These are phyloP conservation scores for Eimeria mitis DNA, from an alignment of 169 alveolate genomes.

Conservation along the genomic window DNA sequence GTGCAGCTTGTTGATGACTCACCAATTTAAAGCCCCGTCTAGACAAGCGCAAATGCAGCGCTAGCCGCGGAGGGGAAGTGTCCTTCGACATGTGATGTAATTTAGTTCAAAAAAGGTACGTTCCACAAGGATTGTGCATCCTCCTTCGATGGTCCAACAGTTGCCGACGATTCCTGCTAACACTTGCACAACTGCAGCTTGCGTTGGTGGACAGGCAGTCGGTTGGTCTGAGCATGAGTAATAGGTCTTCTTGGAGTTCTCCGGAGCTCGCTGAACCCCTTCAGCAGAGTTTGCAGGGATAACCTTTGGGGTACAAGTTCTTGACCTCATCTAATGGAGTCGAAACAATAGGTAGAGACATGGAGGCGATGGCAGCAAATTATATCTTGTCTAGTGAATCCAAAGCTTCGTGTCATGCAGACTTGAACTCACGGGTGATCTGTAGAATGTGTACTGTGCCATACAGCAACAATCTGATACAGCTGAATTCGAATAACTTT, in stretches of 20 bases:
- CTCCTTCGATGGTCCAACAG: not conserved
- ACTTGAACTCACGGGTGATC: not conserved
- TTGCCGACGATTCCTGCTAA: not conserved
- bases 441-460: not conserved
- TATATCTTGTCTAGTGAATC: not conserved
- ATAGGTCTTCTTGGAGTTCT: not conserved
- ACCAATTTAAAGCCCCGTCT: not conserved
- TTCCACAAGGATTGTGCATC: not conserved
- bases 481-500: not conserved
- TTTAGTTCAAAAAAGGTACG: too few species aligned
- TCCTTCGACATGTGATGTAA: not conserved
- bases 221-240: not conserved
- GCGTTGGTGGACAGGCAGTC: not conserved
- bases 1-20: not conserved
- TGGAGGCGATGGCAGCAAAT: not conserved
- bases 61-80: not conserved
- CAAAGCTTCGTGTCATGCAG: not conserved
- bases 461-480: not conserved
- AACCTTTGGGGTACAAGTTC: not conserved
- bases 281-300: too few species aligned
- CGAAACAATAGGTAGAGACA: not conserved
- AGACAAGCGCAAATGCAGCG: not conserved
- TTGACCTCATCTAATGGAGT: not conserved
- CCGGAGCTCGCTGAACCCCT: not conserved
- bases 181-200: not conserved